These are phyloP conservation scores for Boletus speciosus DNA, from an alignment of 768 basidiomycete species.

Conservation along the genomic window DNA sequence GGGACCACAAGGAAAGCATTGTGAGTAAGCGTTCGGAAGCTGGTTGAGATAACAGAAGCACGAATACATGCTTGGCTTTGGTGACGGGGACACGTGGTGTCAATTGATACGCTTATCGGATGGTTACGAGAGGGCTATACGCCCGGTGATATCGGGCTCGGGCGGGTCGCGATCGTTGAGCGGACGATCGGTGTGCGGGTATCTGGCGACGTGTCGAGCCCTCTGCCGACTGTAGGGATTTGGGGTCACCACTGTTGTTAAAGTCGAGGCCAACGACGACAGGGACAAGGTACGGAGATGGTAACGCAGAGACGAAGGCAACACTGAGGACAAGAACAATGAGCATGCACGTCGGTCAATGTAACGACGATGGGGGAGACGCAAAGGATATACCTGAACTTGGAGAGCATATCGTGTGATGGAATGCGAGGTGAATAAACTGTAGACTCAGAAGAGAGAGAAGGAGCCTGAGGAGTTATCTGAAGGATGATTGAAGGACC, in stretches of 20 bases:
- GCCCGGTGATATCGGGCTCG: not conserved
- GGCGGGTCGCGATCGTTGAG: no score
- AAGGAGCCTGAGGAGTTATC: not conserved
- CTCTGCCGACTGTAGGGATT: no score
- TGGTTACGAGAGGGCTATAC: not conserved
- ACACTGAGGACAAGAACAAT: not conserved
- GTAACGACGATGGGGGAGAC: not conserved
- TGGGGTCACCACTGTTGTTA: no score
- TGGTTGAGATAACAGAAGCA: not conserved
- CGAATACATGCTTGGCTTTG: not conserved
- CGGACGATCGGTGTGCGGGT: no score
- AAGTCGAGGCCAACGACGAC: no score
- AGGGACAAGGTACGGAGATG: not conserved
- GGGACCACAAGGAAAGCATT: not conserved
- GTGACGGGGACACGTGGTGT: not conserved
- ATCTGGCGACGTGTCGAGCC: no score
- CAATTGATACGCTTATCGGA: not conserved
- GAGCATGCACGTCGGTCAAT: not conserved
- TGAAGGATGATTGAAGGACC: not conserved
- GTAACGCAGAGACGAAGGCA: not conserved
- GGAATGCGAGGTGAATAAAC: not conserved
- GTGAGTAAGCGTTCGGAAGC: not conserved
- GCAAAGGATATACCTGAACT: not conserved
- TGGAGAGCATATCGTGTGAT: not conserved
- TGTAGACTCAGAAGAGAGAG: not conserved